Evolutionary conservation across 2,329 filamentous ascomycete genomes (phyloP).

Genomic region (Fusarium nygamai): DNA sequence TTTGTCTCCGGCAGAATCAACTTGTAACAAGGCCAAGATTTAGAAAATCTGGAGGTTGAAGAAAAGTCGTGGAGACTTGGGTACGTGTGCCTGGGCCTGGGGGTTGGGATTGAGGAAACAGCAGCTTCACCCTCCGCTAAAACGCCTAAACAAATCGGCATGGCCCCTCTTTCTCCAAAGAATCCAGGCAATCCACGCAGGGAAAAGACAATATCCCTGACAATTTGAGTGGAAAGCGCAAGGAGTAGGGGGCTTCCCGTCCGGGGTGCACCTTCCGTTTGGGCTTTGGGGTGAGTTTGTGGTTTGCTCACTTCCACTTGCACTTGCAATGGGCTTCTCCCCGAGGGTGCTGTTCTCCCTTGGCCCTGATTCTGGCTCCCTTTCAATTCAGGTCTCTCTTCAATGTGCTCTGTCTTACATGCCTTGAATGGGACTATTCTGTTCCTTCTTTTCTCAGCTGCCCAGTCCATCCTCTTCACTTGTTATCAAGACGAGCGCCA

Average conservation of each 20-base stretch:
- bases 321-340: neutral
- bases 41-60: constrained; percentile 25
- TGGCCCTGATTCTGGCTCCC: constrained; percentile 12
- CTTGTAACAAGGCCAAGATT: constrained; percentile 1
- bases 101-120: constrained; percentile 15
- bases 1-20: neutral
- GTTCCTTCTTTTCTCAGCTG: neutral
- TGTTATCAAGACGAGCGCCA: neutral
- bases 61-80: constrained; percentile 13
- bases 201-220: constrained; percentile 11
- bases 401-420: neutral
- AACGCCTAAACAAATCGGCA: constrained; percentile 8
- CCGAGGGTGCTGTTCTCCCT: constrained; percentile 8
- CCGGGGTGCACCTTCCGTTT: constrained; percentile 26
- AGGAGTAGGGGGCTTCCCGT: constrained; percentile 21
- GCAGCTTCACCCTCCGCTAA: constrained; percentile 4
- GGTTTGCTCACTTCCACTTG: neutral
- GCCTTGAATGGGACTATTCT: neutral
- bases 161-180: constrained; percentile 29
- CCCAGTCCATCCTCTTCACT: neutral
- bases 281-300: neutral
- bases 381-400: neutral
- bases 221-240: constrained; percentile 3
- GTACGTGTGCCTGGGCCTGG: neutral
- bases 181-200: constrained; percentile 8